Base-by-base conservation (phyloP, 108 stramenopile species). In the Cyclotella kingstonii region DNA sequence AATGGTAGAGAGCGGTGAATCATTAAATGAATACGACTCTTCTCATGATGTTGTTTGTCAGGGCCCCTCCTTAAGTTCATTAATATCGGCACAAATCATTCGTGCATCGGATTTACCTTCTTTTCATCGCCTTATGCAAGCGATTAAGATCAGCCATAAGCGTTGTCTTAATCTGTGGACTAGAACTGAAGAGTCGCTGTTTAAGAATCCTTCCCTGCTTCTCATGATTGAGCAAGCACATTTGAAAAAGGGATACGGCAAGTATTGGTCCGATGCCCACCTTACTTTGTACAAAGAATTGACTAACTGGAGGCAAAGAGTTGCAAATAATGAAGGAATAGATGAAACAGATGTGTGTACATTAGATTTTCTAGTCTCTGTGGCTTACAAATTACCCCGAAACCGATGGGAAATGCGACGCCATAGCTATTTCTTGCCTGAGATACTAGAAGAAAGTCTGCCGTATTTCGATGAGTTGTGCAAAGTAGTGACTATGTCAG, bases 141-240 rank as follows among this genome's bases (percentile, higher is more conserved):
- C 70, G 5, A 65, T 93, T 9, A 65, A 80, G 4, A 40, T 55
- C 7, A 89, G 84, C 44, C 88, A 93, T 68, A 66, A 88, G 19
- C 56, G 75, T 9, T 93, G 91, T 34, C 45, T 80, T 7, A 65
- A 71, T 21, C 51, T 93, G 7, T 89, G 84, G 86, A 76, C 46
- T 14, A 71, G 44, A 5, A 63, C 59, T 17, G 86, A 90, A 40
- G 75, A 76, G 31, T 48, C 68, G 6, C 51, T 66, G 35, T 30
- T 69, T 29, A 76, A 60, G 34, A 72, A 84, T 52, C 40, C 57
- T 11, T 44, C 54, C 7, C 77, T 84, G 27, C 21, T 78, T 5
- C 28, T 36, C 6, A 36, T 86, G 34, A 58, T 83, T 50, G 67
- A 79, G 59, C 78, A 70, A 54, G 71, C 78, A 28, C 45, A 54